Conservation (phyloP, 805 yeast species). For the Kodamaea sagamina region DNA sequence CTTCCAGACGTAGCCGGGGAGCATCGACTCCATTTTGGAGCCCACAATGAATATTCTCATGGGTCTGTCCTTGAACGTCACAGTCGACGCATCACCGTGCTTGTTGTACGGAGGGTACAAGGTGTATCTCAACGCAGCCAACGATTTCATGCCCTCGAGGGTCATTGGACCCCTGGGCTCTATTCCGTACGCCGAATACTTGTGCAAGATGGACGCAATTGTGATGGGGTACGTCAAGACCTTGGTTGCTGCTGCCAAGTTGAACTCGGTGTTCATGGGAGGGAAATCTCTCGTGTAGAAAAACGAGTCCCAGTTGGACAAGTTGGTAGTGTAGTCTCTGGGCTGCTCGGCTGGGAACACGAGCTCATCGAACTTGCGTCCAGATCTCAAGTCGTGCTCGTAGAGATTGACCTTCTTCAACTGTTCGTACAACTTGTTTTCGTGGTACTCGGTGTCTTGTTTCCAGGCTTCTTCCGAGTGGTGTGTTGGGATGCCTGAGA, state of each 20-base stretch:
- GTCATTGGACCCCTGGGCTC: conserved; percentile 87
- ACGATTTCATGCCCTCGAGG: conserved; percentile 87
- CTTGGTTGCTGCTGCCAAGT: conserved; percentile 92
- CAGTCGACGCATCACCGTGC: conserved; percentile 49
- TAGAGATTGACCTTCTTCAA: conserved; percentile 86
- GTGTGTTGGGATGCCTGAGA: conserved; percentile 96
- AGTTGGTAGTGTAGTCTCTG: conserved; percentile 71
- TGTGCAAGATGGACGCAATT: conserved; percentile 79
- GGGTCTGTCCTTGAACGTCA: conserved; percentile 76
- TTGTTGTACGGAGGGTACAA: conserved; percentile 64
- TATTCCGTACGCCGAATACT: conserved; percentile 78
- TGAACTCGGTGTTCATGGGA: conserved; percentile 97
- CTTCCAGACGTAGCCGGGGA: conserved; percentile 95
- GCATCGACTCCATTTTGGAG: conserved; percentile 88
- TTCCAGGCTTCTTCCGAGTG: conserved; percentile 90
- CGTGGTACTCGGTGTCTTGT: conserved; percentile 71
- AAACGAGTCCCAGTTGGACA: conserved; percentile 87
- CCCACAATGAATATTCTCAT: conserved; percentile 88
- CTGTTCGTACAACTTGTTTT: conserved; percentile 62
- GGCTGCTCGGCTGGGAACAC: conserved; percentile 85
- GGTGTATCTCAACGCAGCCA: conserved; percentile 90
- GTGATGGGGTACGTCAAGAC: conserved; percentile 92
- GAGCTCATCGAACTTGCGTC: conserved; percentile 93
- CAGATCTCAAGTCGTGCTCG: conserved; percentile 93
- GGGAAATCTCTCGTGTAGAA: conserved; percentile 90